Evolutionary conservation across 2,329 filamentous ascomycete species (phyloP).

Genomic region (Penicillium sp.): DNA sequence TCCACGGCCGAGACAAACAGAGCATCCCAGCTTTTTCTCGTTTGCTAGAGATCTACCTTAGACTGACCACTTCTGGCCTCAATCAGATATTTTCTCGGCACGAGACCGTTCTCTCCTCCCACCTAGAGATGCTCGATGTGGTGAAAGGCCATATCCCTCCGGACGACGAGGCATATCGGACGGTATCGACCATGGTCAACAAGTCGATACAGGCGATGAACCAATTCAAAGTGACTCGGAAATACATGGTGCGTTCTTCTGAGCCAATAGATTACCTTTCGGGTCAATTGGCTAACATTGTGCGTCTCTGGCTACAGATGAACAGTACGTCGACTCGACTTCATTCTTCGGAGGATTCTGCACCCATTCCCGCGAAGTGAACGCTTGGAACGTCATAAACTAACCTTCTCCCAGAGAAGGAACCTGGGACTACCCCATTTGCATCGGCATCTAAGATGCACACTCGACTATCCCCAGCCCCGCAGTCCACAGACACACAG

Average conservation of each 20-base stretch:
- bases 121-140: conserved; percentile 39
- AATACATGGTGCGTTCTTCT: conserved; percentile 34
- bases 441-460: neutral
- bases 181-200: conserved; percentile 39
- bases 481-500: conserved; percentile 11
- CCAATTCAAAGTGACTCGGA: conserved; percentile 36
- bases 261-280: neutral
- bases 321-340: conserved; percentile 16
- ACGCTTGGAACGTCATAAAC: neutral
- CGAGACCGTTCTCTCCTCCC: conserved; percentile 39
- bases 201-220: conserved; percentile 40
- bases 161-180: conserved; percentile 29
- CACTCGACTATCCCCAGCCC: conserved; percentile 1
- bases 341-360: neutral
- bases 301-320: conserved; percentile 9
- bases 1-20: conserved; percentile 1
- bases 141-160: conserved; percentile 31
- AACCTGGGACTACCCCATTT: neutral
- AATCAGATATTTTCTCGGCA: conserved; percentile 42
- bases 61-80: neutral
- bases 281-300: conserved; percentile 5
- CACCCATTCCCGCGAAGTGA: neutral
- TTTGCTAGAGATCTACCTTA: neutral
- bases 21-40: neutral
- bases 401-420: conserved; percentile 1